Percentiles rank a stretch among this genome's conserved stretches.
These are phyloP conservation scores for Exophiala viscosa DNA, from an alignment of 2,329 filamentous ascomycete genomes.

Conservation along the genomic window DNA sequence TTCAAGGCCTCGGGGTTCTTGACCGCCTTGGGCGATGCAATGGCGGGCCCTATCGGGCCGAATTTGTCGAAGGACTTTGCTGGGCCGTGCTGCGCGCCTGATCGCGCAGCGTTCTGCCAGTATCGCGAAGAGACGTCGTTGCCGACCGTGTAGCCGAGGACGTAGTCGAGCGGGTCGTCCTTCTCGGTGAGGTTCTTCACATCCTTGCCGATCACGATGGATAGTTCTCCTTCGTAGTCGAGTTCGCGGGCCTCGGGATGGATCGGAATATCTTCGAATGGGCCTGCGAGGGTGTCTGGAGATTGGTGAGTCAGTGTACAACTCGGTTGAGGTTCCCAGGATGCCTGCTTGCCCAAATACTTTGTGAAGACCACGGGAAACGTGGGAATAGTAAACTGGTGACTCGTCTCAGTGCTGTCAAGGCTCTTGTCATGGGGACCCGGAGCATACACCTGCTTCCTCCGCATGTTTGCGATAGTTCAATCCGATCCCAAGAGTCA, in stretches of 20 bases:
- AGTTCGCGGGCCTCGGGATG: slow-evolving; percentile 37
- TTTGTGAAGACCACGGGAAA: slow-evolving; percentile 43
- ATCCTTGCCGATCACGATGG: slow-evolving; percentile 52
- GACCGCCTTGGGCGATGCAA: slow-evolving; percentile 54
- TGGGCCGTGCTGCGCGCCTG: slow-evolving; percentile 12
- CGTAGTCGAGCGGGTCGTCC: slow-evolving; percentile 38
- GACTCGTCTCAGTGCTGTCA: neutral
- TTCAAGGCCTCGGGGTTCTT: neutral
- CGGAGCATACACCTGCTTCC: slow-evolving; percentile 20
- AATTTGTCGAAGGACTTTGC: slow-evolving; percentile 67
- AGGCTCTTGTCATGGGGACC: neutral
- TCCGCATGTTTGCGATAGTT: slow-evolving; percentile 25
- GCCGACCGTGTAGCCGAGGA: slow-evolving; percentile 38
- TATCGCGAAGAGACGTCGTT: slow-evolving; percentile 41
- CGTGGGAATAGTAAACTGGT: slow-evolving; percentile 32
- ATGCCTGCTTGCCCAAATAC: slow-evolving; percentile 15
- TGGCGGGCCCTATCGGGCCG: slow-evolving; percentile 69
- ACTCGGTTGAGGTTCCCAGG: too few species aligned
- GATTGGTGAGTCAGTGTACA: too few species aligned
- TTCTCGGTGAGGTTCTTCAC: slow-evolving; percentile 48
- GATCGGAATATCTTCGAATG: slow-evolving; percentile 35
- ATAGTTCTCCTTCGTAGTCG: slow-evolving; percentile 21
- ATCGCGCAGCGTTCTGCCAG: slow-evolving; percentile 29
- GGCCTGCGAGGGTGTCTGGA: slow-evolving; percentile 30
- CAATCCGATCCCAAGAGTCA: slow-evolving; percentile 24